Evolutionary conservation across 345 rosid genomes (phyloP), one percentile per base, ranked within the genome.

Genomic region (Angophora floribunda): DNA sequence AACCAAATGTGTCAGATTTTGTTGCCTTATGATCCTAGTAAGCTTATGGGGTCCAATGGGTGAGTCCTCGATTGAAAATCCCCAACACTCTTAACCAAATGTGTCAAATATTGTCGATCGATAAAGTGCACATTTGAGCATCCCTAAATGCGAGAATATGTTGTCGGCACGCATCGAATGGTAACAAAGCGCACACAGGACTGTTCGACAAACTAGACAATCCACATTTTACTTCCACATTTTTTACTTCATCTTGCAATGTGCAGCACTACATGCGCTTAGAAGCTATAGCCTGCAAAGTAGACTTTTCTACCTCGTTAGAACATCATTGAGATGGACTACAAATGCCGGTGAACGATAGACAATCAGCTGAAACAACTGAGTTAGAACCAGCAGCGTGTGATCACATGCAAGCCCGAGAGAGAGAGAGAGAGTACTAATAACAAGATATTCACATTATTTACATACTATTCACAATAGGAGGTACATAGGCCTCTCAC

Each of bases 381-480:
- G n/a, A 24, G 63, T 57, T 55, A 22, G 63, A 22, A 57, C 63
- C 63, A 57, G n/a, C 63, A 57, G 63, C 2, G 63, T 8, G 28
- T 22, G 4, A 51, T 21, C 61, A 22, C 28, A 22, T 22, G 28
- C 61, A 22, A 11, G 28, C 28, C 61, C 28, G 50, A 47, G 44
- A 19, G 19, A 59, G 65, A 16, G 45, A 13, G 80, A 82, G 65
- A 51, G 32, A 63, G 44, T 41, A 36, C 65, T 32, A 19, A 26
- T 32, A 52, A 87, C n/a, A 36, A 44, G 24, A 67, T 63, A 61
- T 47, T 32, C 44, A 85, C 53, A 84, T 61, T 89, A 90, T 89
- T 87, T 86, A 88, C 91, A 90, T 63, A 87, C 22, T 89, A 61
- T 89, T 88, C 86, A 89, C 90, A 90, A 16, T 9, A 50, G 13